These are phyloP conservation scores for Phytophthora sp. DNA, from an alignment of 352 stramenopile species.

Conservation along the genomic window DNA sequence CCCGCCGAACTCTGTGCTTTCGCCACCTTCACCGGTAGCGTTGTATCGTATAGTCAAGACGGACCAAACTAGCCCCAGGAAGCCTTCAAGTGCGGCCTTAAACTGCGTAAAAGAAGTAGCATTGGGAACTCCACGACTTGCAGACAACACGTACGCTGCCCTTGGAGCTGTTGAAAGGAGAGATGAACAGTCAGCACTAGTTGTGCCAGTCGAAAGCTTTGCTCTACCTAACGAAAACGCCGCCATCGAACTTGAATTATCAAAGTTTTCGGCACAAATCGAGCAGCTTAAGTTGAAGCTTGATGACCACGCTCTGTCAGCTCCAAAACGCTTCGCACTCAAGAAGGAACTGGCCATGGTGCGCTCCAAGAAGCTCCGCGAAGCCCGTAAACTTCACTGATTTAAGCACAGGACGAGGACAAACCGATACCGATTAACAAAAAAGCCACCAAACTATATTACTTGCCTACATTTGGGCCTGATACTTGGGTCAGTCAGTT, in stretches of 20 bases:
- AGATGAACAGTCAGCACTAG: slow-evolving; percentile 17
- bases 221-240: slow-evolving; percentile 5
- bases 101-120: slow-evolving; percentile 2
- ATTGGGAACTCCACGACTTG: slow-evolving; percentile 2
- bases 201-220: slow-evolving; percentile 25
- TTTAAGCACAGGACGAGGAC: background rate
- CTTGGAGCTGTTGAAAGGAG: slow-evolving; percentile 13
- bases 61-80: slow-evolving; percentile 6
- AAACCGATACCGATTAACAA: slow-evolving; percentile 5
- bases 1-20: slow-evolving; percentile 44
- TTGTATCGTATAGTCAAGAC: slow-evolving; percentile 1
- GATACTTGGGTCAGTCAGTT: slow-evolving; percentile 28
- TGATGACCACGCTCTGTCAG: slow-evolving; percentile 67
- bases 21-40: slow-evolving; percentile 26
- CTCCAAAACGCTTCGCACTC: slow-evolving; percentile 76
- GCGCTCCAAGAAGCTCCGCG: slow-evolving; percentile 71
- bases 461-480: slow-evolving; percentile 43
- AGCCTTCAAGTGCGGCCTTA: slow-evolving; percentile 8
- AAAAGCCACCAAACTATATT: slow-evolving; percentile 39
- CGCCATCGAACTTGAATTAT: slow-evolving; percentile 25
- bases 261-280: slow-evolving; percentile 52
- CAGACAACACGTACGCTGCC: slow-evolving; percentile 19
- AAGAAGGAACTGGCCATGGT: slow-evolving; percentile 84
- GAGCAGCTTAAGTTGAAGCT: slow-evolving; percentile 62
- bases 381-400: slow-evolving; percentile 42